These are phyloP conservation scores for Fusarium sacchari DNA, from an alignment of 2,329 filamentous ascomycete genomes.

Conservation along the genomic window DNA sequence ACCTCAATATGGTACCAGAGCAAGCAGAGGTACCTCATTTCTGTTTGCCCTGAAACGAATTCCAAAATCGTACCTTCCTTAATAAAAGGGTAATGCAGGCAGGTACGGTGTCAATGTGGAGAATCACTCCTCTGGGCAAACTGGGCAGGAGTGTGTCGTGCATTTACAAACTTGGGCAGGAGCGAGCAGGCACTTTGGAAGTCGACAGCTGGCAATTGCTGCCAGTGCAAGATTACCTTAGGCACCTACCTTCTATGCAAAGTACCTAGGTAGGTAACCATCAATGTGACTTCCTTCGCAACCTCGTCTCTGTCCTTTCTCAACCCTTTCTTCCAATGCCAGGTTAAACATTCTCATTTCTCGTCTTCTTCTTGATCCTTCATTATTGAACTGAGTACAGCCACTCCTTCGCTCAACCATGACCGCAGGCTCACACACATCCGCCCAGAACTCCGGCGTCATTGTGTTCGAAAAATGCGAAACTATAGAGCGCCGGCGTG, in stretches of 20 bases:
- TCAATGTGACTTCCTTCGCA: neutral
- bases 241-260: neutral
- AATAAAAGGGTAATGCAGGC: neutral
- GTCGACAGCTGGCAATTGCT: neutral
- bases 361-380: neutral
- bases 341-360: neutral
- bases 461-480: constrained; percentile 10
- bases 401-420: neutral
- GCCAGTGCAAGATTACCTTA: neutral
- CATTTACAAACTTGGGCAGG: neutral
- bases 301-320: neutral
- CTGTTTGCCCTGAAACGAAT: neutral
- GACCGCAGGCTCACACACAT: neutral
- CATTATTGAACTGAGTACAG: neutral
- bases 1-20: neutral
- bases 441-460: neutral
- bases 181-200: neutral
- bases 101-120: neutral
- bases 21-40: neutral
- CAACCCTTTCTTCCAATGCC: neutral
- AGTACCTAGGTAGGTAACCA: no score
- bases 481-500: neutral
- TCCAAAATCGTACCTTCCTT: neutral
- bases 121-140: neutral
- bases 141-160: neutral